Conservation (phyloP, 305 asterid species). For the Fraxinus angustifolia region DNA sequence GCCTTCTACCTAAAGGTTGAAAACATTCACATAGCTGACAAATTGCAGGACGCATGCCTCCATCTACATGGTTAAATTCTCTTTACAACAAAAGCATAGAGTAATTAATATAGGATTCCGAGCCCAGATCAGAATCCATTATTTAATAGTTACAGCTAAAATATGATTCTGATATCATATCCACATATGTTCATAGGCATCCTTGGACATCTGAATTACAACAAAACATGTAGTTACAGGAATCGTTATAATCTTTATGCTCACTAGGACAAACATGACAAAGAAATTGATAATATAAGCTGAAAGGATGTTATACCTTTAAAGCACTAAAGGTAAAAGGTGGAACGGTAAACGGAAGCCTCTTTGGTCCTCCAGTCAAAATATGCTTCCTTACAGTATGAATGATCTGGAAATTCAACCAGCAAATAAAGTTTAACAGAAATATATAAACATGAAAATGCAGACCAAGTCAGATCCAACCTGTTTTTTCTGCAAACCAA, state of each 20-base stretch:
- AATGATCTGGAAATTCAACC: constrained; percentile 61
- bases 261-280: constrained; percentile 19
- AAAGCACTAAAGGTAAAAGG: constrained; percentile 81
- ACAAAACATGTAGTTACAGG: neutral
- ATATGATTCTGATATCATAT: neutral
- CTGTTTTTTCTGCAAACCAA: neutral
- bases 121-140: constrained; percentile 3
- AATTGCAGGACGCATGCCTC: neutral
- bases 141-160: constrained; percentile 10
- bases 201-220: neutral
- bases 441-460: constrained; percentile 3
- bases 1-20: neutral
- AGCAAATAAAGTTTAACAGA: constrained; percentile 11
- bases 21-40: neutral
- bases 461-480: constrained; percentile 11
- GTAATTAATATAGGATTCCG: neutral
- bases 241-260: constrained; percentile 14
- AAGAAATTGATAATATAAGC: constrained; percentile 16
- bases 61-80: neutral
- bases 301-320: constrained; percentile 51
- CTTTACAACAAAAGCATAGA: neutral
- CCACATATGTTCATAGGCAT: constrained; percentile 14
- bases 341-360: constrained; percentile 88
- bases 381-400: constrained; percentile 83
- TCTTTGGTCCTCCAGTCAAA: constrained; percentile 81